These are phyloP conservation scores for Saccharomyces pastorianus DNA, from an alignment of 1,139 yeast species.

Conservation along the genomic window DNA sequence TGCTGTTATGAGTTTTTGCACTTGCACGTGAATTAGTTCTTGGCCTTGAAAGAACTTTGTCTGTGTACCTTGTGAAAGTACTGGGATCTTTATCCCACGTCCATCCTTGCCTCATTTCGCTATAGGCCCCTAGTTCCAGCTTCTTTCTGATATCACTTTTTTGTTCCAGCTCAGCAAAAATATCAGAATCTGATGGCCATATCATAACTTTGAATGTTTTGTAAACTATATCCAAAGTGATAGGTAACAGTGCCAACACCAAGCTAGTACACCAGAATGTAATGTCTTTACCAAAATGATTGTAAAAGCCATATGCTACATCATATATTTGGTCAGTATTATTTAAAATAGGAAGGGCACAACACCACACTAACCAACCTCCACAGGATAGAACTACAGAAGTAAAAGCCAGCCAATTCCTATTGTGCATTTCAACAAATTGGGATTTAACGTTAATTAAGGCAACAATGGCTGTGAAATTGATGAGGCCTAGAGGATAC, in stretches of 20 bases:
- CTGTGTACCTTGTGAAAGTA: conserved; percentile 23
- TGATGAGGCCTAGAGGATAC: conserved; percentile 71
- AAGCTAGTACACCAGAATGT: conserved; percentile 82
- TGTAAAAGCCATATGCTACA: conserved; percentile 59
- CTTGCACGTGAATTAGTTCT: conserved; percentile 17
- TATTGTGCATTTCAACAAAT: conserved; percentile 74
- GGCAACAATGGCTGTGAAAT: conserved; percentile 63
- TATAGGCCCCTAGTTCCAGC: conserved; percentile 65
- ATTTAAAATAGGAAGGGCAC: conserved; percentile 64
- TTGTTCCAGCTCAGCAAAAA: conserved; percentile 69
- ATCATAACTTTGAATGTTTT: conserved; percentile 51
- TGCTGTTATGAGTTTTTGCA: conserved; percentile 12
- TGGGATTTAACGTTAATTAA: conserved; percentile 74
- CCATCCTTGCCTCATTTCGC: conserved; percentile 80
- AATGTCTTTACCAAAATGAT: conserved; percentile 67
- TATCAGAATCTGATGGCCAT: conserved; percentile 66
- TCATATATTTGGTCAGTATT: conserved; percentile 57
- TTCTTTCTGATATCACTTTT: conserved; percentile 57
- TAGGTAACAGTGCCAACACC: conserved; percentile 47
- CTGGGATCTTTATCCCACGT: conserved; percentile 40
- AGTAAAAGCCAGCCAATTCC: conserved; percentile 64
- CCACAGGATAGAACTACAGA: conserved; percentile 67
- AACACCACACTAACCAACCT: conserved; percentile 87
- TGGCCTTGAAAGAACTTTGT: conserved; percentile 15
- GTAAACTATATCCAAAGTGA: conserved; percentile 56